Conservation (phyloP, 257 asterid species). For the Verbascum thapsus region DNA sequence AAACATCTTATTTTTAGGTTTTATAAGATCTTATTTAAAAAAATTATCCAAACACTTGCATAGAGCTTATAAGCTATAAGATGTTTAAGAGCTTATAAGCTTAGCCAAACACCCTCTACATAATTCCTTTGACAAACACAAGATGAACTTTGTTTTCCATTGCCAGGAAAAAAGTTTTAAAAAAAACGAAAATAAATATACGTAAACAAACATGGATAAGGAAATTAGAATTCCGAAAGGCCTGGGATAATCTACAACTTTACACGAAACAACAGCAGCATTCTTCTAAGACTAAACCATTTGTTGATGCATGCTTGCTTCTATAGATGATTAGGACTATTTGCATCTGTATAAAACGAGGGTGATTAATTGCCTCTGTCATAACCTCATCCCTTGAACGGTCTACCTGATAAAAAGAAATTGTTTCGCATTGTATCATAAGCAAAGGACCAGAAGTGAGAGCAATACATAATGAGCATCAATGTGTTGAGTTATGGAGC, state of each 20-base stretch:
- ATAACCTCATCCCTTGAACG: neutral
- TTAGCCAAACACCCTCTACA: too few species aligned
- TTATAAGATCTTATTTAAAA: too few species aligned
- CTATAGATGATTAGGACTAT: neutral
- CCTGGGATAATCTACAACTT: neutral
- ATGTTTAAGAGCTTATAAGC: too few species aligned
- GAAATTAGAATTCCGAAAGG: neutral
- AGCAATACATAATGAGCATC: conserved; percentile 3
- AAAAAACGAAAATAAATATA: neutral
- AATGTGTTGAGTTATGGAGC: too few species aligned
- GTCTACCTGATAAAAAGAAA: conserved; percentile 12
- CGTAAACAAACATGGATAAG: too few species aligned
- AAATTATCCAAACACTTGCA: too few species aligned
- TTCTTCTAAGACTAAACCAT: neutral
- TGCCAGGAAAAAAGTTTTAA: neutral
- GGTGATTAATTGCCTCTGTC: too few species aligned
- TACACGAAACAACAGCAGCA: conserved; percentile 9
- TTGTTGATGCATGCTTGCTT: neutral
- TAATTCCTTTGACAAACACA: neutral
- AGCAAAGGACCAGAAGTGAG: neutral
- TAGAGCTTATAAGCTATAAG: too few species aligned
- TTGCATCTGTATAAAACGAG: neutral
- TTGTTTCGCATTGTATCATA: neutral
- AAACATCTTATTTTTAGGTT: too few species aligned
- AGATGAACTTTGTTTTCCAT: neutral